Evolutionary conservation across 192 early-diverging fungal species (phyloP).

Genomic region (Umbelopsis sp.): DNA sequence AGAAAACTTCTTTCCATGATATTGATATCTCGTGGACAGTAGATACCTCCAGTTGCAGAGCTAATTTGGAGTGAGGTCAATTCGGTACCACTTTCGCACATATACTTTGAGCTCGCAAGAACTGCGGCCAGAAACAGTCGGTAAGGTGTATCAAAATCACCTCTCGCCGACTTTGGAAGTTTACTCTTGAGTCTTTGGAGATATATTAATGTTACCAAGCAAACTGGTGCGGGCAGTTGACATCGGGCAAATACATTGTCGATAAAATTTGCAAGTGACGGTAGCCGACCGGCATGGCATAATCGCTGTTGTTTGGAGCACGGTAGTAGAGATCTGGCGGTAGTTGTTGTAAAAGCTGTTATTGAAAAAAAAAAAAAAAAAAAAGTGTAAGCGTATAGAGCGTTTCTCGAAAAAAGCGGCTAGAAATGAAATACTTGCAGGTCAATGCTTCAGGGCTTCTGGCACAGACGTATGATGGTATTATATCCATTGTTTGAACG

Average conservation of each 20-base stretch:
- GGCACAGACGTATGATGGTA: slow-evolving; percentile 11
- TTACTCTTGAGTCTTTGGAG: slow-evolving; percentile 60
- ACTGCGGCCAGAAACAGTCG: slow-evolving; percentile 68
- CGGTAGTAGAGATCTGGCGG: slow-evolving; percentile 1
- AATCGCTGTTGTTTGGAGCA: slow-evolving; percentile 15
- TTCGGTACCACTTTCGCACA: slow-evolving; percentile 44
- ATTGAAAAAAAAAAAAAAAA: neutral
- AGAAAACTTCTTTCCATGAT: slow-evolving; percentile 54
- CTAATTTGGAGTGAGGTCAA: slow-evolving; percentile 36
- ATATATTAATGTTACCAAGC: slow-evolving; percentile 63
- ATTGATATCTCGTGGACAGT: slow-evolving; percentile 48
- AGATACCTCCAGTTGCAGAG: slow-evolving; percentile 42
- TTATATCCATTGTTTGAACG: slow-evolving; percentile 16
- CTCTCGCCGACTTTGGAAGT: slow-evolving; percentile 58
- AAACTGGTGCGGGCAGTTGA: slow-evolving; percentile 19
- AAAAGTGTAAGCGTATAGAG: neutral
- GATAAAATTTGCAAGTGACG: neutral
- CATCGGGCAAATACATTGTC: slow-evolving; percentile 12
- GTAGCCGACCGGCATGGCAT: neutral
- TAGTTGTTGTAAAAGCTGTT: slow-evolving; percentile 1
- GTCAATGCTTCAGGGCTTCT: slow-evolving; percentile 21
- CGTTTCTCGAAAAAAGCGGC: neutral
- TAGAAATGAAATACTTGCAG: neutral
- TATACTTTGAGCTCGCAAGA: slow-evolving; percentile 65
- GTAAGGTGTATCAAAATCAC: slow-evolving; percentile 65